A percentile compares a stretch with the other conserved stretches of the same genome.
Conservation (phyloP, 768 basidiomycete genomes). For the Mycena haematopus region DNA sequence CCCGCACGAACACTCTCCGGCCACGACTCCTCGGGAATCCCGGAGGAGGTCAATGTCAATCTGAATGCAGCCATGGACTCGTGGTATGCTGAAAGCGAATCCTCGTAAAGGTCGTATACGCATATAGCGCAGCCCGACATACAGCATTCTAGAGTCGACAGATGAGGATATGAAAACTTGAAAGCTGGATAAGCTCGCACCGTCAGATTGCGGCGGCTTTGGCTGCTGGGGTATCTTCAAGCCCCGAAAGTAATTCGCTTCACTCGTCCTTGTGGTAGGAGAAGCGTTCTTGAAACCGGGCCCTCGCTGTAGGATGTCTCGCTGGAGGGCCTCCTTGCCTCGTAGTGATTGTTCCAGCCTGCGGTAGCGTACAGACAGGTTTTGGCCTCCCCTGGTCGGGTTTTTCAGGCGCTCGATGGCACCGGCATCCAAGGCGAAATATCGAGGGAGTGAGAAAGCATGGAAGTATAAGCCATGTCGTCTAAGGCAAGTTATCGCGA, state of each 20-base stretch:
- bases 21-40: slow-evolving; percentile 69
- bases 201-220: slow-evolving; percentile 67
- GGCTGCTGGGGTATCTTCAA: slow-evolving; percentile 68
- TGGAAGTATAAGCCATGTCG: no score
- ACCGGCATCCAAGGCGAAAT: slow-evolving; percentile 3
- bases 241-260: slow-evolving; percentile 49
- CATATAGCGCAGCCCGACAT: slow-evolving; percentile 96
- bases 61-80: slow-evolving; percentile 58
- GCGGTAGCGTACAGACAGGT: slow-evolving; percentile 62
- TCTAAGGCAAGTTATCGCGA: not conserved
- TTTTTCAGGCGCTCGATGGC: slow-evolving; percentile 32
- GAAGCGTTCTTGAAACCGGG: slow-evolving; percentile 28
- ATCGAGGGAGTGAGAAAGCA: not conserved
- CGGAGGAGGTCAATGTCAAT: slow-evolving; percentile 50
- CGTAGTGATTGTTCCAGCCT: slow-evolving; percentile 61
- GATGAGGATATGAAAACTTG: not conserved
- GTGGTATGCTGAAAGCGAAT: slow-evolving; percentile 68
- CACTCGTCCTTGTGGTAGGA: slow-evolving; percentile 6
- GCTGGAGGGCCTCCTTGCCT: slow-evolving; percentile 46
- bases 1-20: slow-evolving; percentile 54
- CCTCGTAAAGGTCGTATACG: slow-evolving; percentile 88
- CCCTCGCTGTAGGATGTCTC: slow-evolving; percentile 33
- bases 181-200: slow-evolving; percentile 43
- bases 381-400: slow-evolving; percentile 55
- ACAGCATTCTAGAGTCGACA: slow-evolving; percentile 72